A percentile compares a stretch with the other conserved stretches of the same genome.
These are phyloP conservation scores for Rhodamnia argentea DNA, from an alignment of 345 rosid species.

Conservation along the genomic window DNA sequence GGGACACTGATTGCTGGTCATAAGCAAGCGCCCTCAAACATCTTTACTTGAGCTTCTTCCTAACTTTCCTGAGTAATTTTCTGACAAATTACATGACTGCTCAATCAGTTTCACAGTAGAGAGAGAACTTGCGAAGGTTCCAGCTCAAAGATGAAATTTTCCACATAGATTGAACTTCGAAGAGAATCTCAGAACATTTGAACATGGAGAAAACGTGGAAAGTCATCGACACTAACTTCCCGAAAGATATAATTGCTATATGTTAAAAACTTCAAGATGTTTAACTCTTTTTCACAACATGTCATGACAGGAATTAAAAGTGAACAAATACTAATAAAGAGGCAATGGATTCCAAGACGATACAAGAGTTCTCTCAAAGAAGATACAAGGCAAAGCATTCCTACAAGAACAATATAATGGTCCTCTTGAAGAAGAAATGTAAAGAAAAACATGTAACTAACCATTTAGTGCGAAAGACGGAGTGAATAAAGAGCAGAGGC, in stretches of 20 bases:
- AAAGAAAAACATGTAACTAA: conserved; percentile 10
- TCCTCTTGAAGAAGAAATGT: not conserved
- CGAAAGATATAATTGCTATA: not conserved
- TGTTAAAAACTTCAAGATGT: not conserved
- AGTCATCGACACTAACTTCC: not conserved
- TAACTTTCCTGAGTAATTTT: not conserved
- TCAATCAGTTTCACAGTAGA: not conserved
- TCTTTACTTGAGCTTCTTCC: not conserved
- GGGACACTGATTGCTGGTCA: not conserved
- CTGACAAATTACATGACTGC: not conserved
- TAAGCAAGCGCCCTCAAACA: not conserved
- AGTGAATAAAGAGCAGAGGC: no score
- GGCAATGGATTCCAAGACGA: not conserved
- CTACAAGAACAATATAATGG: not conserved
- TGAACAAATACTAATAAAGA: not conserved
- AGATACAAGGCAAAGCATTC: not conserved
- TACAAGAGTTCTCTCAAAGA: not conserved
- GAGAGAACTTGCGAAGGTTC: not conserved
- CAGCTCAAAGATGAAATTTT: not conserved
- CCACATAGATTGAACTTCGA: not conserved
- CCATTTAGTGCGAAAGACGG: conserved; percentile 40
- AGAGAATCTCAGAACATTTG: not conserved
- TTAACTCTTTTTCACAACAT: not conserved
- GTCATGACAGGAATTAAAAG: not conserved
- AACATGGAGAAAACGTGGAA: not conserved